Evolutionary conservation across 805 yeast species (phyloP).

Genomic region (Metschnikowia continentalis): DNA sequence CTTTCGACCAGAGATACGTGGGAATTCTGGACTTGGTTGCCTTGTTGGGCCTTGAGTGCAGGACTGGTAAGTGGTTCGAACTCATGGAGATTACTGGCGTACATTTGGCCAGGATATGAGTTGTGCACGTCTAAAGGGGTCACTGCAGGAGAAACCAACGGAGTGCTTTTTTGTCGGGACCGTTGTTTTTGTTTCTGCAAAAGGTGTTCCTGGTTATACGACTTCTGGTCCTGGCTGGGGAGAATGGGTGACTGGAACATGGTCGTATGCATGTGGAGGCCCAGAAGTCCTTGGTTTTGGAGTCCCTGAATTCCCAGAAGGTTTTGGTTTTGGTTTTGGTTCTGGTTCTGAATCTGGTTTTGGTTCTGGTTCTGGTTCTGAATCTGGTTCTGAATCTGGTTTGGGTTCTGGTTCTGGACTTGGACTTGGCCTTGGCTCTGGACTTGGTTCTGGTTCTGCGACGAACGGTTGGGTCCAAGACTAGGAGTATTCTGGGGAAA

Average conservation of each 20-base stretch:
- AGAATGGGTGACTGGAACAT: constrained; percentile 31
- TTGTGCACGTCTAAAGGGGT: constrained; percentile 51
- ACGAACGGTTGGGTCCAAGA: constrained; percentile 7
- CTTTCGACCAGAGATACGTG: constrained; percentile 17
- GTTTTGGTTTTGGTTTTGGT: too few relatives aligned
- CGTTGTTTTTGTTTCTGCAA: constrained; percentile 29
- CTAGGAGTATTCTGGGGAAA: constrained; percentile 18
- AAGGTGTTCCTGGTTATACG: constrained; percentile 40
- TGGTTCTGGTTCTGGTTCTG: too few relatives aligned
- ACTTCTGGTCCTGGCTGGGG: constrained; percentile 40
- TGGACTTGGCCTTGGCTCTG: not conserved
- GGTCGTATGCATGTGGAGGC: not conserved
- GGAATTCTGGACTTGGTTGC: not conserved
- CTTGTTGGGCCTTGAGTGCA: constrained; percentile 49
- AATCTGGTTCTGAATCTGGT: too few relatives aligned
- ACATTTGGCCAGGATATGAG: constrained; percentile 16
- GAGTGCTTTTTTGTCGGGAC: constrained; percentile 40
- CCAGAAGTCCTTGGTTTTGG: too few relatives aligned
- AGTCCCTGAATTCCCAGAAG: too few relatives aligned
- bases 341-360: too few relatives aligned
- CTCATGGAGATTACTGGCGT: constrained; percentile 19
- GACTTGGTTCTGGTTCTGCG: not conserved
- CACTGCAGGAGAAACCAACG: constrained; percentile 71
- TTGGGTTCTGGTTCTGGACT: too few relatives aligned
- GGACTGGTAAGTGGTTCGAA: constrained; percentile 64